Evolutionary conservation across 768 basidiomycete genomes (phyloP).

Genomic region (Lanmaoa rubissima): DNA sequence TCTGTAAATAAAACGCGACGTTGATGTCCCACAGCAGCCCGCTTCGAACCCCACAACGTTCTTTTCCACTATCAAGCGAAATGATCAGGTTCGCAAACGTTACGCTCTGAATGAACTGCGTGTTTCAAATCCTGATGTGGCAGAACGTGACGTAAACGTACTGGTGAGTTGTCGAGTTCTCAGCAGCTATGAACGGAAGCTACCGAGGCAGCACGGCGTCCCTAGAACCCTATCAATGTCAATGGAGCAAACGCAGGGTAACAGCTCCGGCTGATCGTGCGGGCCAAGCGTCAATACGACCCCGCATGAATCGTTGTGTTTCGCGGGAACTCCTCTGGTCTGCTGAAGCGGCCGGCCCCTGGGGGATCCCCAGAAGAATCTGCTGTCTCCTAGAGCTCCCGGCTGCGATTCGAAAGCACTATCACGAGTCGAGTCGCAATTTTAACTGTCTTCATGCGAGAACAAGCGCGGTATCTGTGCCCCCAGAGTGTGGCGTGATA

Average conservation of each 20-base stretch:
- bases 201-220: slow-evolving; percentile 1
- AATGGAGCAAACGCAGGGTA: neutral
- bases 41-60: slow-evolving; percentile 28
- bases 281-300: slow-evolving; percentile 2
- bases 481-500: neutral
- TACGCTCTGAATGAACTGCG: neutral
- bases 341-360: neutral
- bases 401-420: neutral
- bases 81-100: slow-evolving; percentile 12
- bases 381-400: neutral
- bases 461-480: neutral
- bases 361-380: neutral
- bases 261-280: neutral
- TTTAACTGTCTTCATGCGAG: neutral
- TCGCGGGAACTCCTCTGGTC: slow-evolving; percentile 16
- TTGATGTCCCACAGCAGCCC: slow-evolving; percentile 11
- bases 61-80: slow-evolving; percentile 20
- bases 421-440: neutral
- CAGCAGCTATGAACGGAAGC: neutral
- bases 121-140: slow-evolving; percentile 10
- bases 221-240: neutral
- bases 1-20: slow-evolving; percentile 2
- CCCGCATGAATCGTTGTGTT: slow-evolving; percentile 6
- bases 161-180: neutral
- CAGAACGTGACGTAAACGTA: neutral